Conservation (phyloP, 2,329 filamentous ascomycete genomes). For the Epichloe uncinata region DNA sequence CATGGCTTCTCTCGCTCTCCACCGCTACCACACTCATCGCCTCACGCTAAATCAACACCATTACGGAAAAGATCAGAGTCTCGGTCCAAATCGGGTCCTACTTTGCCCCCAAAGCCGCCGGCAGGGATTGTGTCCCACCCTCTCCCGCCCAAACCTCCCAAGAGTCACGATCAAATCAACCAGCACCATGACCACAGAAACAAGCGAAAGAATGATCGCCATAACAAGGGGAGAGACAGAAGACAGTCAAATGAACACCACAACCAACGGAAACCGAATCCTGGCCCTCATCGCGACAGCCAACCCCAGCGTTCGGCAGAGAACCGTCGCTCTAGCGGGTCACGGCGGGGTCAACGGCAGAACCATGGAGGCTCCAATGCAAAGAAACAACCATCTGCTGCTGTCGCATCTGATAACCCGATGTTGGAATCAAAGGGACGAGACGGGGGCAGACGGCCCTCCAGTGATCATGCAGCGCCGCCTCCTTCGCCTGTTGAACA, state of each 20-base stretch:
- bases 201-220: conserved; percentile 20
- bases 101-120: conserved; percentile 6
- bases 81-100: background rate
- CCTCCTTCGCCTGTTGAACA: background rate
- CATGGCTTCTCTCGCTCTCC: conserved; percentile 5
- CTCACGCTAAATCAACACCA: background rate
- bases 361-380: background rate
- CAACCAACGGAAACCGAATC: background rate
- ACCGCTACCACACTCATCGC: background rate
- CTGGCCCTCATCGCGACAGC: background rate
- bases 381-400: background rate
- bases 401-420: background rate
- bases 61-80: background rate
- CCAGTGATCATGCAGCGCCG: background rate
- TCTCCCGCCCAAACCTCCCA: conserved; percentile 20
- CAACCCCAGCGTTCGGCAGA: background rate
- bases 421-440: background rate
- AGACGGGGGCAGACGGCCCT: background rate
- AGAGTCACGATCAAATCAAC: conserved; percentile 15
- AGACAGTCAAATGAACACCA: conserved; percentile 8
- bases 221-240: conserved; percentile 16
- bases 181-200: conserved; percentile 17
- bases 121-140: conserved; percentile 10
- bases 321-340: conserved; percentile 1
- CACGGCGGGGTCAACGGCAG: conserved; percentile 2